Evolutionary conservation across 768 basidiomycete genomes (phyloP).

Genomic region (Dentipellis sp.): DNA sequence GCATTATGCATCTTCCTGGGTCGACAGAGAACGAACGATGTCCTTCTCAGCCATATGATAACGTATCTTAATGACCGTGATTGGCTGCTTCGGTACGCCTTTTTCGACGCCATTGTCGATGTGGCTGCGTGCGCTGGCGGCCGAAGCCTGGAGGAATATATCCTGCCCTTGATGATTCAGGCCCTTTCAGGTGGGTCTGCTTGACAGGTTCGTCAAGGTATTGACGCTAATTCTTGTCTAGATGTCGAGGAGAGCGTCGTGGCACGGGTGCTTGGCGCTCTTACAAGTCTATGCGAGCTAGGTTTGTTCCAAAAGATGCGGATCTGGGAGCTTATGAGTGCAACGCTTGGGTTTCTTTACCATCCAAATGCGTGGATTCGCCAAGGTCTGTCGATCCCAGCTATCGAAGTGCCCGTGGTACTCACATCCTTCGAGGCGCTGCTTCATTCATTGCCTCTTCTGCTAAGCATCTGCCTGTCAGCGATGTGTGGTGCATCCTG

Average conservation of each 20-base stretch:
- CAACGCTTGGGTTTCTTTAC: conserved; percentile 80
- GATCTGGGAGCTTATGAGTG: conserved; percentile 95
- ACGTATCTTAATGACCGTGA: conserved; percentile 83
- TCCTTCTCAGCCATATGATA: conserved; percentile 83
- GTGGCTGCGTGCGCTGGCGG: conserved; percentile 93
- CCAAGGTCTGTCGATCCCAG: conserved; percentile 47
- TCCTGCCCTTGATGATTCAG: conserved; percentile 93
- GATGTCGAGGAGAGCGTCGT: conserved; percentile 96
- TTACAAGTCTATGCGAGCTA: conserved; percentile 85
- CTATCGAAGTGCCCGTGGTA: neutral
- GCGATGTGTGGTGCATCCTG: conserved; percentile 95
- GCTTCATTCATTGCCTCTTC: conserved; percentile 84
- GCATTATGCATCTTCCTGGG: conserved; percentile 91
- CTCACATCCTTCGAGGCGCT: conserved; percentile 43
- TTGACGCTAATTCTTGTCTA: conserved; percentile 22
- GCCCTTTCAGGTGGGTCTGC: conserved; percentile 68
- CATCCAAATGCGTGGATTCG: conserved; percentile 96
- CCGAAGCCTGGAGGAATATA: conserved; percentile 89
- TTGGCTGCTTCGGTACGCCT: conserved; percentile 84
- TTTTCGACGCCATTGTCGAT: conserved; percentile 93
- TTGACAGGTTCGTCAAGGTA: neutral
- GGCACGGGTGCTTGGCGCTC: conserved; percentile 76
- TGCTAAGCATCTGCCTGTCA: conserved; percentile 69
- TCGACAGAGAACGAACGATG: conserved; percentile 88
- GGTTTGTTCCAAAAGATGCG: conserved; percentile 89